Percentiles rank a stretch among this genome's conserved stretches.
Evolutionary conservation across 176 grass and related monocot genomes (phyloP).

Genomic region (Rhynchospora tenuis): DNA sequence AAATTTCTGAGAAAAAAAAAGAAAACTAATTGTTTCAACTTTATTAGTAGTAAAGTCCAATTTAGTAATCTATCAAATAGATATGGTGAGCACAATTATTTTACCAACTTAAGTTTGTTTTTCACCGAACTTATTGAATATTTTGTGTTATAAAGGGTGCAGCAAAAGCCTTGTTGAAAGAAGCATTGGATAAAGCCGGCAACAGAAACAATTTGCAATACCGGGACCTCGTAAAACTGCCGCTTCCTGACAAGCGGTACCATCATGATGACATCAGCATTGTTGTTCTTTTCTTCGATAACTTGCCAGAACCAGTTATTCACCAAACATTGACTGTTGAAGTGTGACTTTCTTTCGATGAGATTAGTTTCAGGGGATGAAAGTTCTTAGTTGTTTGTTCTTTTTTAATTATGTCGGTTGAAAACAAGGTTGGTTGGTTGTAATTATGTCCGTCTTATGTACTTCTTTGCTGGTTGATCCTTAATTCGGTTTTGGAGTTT

Average conservation of each 20-base stretch:
- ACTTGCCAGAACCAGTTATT: background rate
- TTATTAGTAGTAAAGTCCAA: background rate
- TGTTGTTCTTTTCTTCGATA: slow-evolving; percentile 41
- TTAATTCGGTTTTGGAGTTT: no score
- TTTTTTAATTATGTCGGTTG: no score
- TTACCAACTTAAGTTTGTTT: background rate
- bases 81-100: background rate
- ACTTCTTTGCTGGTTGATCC: no score
- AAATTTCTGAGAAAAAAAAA: no score
- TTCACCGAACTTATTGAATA: background rate
- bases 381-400: no score
- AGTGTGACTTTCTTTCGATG: background rate
- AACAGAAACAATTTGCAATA: slow-evolving; percentile 40
- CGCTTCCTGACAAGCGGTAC: slow-evolving; percentile 33
- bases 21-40: no score
- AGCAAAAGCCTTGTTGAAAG: slow-evolving; percentile 31
- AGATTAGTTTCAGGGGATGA: background rate
- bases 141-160: slow-evolving; percentile 31
- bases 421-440: no score
- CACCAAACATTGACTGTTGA: background rate
- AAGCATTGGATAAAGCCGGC: slow-evolving; percentile 27
- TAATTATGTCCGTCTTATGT: no score
- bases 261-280: slow-evolving; percentile 61
- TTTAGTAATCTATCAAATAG: background rate
- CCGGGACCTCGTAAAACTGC: slow-evolving; percentile 34